Conservation (phyloP, 805 yeast genomes). For the Ogataea trehalophila region DNA sequence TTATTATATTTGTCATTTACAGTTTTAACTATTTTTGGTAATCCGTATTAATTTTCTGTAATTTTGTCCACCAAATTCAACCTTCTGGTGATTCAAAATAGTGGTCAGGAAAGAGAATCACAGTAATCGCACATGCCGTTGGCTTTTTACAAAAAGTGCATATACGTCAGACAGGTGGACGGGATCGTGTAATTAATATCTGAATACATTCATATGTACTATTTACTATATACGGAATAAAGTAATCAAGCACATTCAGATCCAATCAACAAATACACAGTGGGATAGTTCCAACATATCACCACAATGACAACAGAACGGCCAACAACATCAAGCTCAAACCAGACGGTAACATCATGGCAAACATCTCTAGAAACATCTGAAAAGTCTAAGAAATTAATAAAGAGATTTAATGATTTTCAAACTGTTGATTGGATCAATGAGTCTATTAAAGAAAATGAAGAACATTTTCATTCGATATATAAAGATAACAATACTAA, state of each 20-base stretch:
- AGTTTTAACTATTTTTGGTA: no score
- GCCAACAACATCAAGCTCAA: conserved; percentile 8
- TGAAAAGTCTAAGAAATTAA: conserved; percentile 16
- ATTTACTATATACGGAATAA: no score
- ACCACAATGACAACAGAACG: neutral
- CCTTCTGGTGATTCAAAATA: no score
- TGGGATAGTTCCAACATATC: neutral
- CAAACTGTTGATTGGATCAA: conserved; percentile 68
- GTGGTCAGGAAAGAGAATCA: no score
- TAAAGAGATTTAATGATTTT: conserved; percentile 54
- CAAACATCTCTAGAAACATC: conserved; percentile 16
- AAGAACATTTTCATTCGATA: conserved; percentile 21
- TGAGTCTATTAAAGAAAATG: conserved; percentile 50
- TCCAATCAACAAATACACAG: neutral
- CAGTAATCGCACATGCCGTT: no score
- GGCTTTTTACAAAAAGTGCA: no score
- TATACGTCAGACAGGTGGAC: no score
- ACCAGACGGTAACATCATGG: conserved; percentile 16
- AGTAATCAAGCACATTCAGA: no score
- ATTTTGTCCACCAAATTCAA: no score
- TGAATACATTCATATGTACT: no score
- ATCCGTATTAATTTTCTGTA: no score
- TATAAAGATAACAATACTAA: conserved; percentile 3
- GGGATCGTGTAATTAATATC: no score
- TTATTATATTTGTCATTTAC: neutral